Percentiles rank a stretch among this genome's conserved stretches.
These are phyloP conservation scores for Lasiosphaeria miniovina DNA, from an alignment of 495 filamentous ascomycete genomes.

Conservation along the genomic window DNA sequence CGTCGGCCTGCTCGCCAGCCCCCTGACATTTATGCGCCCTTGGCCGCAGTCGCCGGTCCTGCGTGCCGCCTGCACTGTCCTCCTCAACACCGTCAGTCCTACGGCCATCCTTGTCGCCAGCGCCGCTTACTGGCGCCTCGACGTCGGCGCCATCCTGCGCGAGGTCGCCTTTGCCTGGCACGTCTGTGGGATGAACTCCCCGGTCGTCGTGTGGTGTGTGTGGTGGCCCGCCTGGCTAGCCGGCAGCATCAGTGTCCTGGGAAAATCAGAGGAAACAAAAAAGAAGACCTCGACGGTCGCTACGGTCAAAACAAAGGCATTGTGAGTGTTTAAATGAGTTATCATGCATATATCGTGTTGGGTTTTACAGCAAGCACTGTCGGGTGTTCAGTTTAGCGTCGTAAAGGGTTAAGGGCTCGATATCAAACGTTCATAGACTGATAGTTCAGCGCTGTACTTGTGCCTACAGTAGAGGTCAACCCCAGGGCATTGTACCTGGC, in stretches of 20 bases:
- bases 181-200: slow-evolving; percentile 86
- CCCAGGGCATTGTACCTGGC: too few species aligned
- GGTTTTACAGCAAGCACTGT: too few species aligned
- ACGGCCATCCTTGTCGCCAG: slow-evolving; percentile 57
- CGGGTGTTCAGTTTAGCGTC: too few species aligned
- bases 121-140: slow-evolving; percentile 49
- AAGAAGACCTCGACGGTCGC: slow-evolving; percentile 13
- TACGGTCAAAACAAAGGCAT: too few species aligned
- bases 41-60: slow-evolving; percentile 34
- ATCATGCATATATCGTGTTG: too few species aligned
- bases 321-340: too few species aligned
- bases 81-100: slow-evolving; percentile 63
- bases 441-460: too few species aligned
- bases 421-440: too few species aligned
- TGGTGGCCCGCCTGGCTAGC: slow-evolving; percentile 98
- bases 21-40: slow-evolving; percentile 68
- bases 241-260: slow-evolving; percentile 46
- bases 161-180: slow-evolving; percentile 88
- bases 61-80: slow-evolving; percentile 20
- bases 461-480: too few species aligned
- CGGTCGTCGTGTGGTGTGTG: slow-evolving; percentile 90
- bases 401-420: too few species aligned
- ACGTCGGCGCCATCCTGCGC: slow-evolving; percentile 57
- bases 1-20: slow-evolving; percentile 72
- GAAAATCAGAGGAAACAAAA: slow-evolving; percentile 16